Base-by-base conservation (phyloP, 148 eudicot genomes). In the Chenopodium berlandieri region DNA sequence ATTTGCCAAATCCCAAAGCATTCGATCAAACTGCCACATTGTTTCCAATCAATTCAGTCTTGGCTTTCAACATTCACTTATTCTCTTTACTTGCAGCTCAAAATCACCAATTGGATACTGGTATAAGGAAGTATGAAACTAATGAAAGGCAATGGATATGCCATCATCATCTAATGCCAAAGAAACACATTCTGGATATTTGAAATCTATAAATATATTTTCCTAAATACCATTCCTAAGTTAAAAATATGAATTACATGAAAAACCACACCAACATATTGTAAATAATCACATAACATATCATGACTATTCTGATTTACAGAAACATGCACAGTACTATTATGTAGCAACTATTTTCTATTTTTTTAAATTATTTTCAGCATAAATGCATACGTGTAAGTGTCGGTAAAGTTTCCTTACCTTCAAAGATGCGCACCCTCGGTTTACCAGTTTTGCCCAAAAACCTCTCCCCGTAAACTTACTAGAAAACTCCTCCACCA, bases 141-240 rank as follows among this genome's bases (percentile, higher is more conserved):
- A 73, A 73, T 63, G 62, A 71, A 62, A 20, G 65, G 65, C 20
- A 78, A 64, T 47, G 44, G 23, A 64, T 80, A 46, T 44, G 83
- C 74, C 47, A 81, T 65, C 46, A 63, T n/a, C 74, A 64, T 64
- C 22, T 66, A 7, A 81, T 50, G 31, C 65, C 64, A 81, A 73
- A 60, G 44, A 46, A 62, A 64, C 30, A 60, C 62, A 13, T 32
- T 7, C 37, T 71, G 82, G 62, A 20, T 22, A 44, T 16, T 64
- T 62, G 4, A 74, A 81, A 31, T 75, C 27, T n/a, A 20, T 19
- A 40, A 22, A 10, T 4, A 63, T 46, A 16, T 30, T 75, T 63
- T 37, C 48, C 22, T 44, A 80, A 16, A 9, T 40, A 62, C 46
- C 64, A 63, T 71, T 16, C 83, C 23, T 7, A 40, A 23, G 71